phyloP scores from a whole-genome alignment of 1,284 basidiomycete species.

The Ganoderma leucocontextum region DNA sequence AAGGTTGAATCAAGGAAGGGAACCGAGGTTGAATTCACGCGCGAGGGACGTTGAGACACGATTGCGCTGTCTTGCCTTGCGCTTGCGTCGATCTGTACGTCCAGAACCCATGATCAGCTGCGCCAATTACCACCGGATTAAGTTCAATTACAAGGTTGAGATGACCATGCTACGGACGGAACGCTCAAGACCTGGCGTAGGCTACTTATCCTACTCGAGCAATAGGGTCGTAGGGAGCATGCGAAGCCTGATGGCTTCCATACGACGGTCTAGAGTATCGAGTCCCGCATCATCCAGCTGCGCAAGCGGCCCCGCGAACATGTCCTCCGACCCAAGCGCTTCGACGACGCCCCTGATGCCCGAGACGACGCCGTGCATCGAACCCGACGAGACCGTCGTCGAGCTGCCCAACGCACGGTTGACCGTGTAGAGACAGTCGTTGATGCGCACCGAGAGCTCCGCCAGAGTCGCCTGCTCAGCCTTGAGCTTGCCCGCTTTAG shows the following conservation, averaged over 20 bases:
- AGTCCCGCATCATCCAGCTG: conserved; percentile 18
- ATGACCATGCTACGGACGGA: too few species aligned
- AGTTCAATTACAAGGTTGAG: too few species aligned
- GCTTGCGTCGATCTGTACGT: too few species aligned
- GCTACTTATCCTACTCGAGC: too few species aligned
- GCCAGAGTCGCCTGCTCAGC: conserved; percentile 10
- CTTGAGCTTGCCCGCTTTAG: conserved; percentile 5
- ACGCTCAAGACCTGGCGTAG: too few species aligned
- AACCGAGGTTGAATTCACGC: too few species aligned
- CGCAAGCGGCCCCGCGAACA: conserved; percentile 21
- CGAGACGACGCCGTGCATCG: conserved; percentile 20
- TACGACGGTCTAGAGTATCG: conserved; percentile 5
- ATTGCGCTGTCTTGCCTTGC: too few species aligned
- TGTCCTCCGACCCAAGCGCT: conserved; percentile 10
- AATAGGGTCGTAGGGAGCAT: too few species aligned
- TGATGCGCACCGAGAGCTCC: conserved; percentile 20
- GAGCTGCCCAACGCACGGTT: conserved; percentile 22
- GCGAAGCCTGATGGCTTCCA: conserved; percentile 2
- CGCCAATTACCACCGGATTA: too few species aligned
- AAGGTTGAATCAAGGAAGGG: too few species aligned
- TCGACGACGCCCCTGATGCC: conserved; percentile 13
- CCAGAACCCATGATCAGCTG: too few species aligned
- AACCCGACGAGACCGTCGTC: conserved; percentile 12
- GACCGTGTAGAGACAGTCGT: conserved; percentile 22
- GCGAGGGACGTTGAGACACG: too few species aligned